Evolutionary conservation across 2,329 filamentous ascomycete species (phyloP), one percentile per base, ranked within the genome.

Genomic region (Diatrype stigma): DNA sequence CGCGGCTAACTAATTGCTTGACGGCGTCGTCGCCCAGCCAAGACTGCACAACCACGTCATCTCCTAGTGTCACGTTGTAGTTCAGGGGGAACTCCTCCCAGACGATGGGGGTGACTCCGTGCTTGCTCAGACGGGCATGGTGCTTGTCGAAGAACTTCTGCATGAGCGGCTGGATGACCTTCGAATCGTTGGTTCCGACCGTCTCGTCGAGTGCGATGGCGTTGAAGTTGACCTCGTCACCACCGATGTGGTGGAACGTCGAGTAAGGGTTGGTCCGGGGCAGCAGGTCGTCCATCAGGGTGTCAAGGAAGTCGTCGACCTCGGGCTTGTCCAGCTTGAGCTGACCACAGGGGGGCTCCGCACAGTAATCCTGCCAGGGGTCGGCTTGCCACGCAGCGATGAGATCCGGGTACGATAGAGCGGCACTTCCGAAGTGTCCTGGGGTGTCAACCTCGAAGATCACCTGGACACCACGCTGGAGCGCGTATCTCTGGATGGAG

Each of bases 71-170:
- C 44, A 94, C 72, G 64, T 92, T 88, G 86, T 89, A 96, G 22
- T 84, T 76, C 10, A 88, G 73, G 1, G 90, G 74, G 77, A 94
- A 90, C 68, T 96, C 91, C 67, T 96, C 90, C 91, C 91, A 96
- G 1, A 92, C 88, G 21, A 96, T 73, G 0, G 90, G 89, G 5
- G 78, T 80, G 47, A 96, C 71, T 4, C 86, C 86, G 6, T 79
- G 75, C 42, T 77, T 71, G 44, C 82, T 74, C 38, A 94, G 75
- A 44, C 84, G 81, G 28, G 70, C 75, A 67, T 92, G 87, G 60
- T 85, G 84, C 57, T 79, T 78, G 65, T 89, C 80, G 56, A 95
- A 74, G 64, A 95, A 90, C 51, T 78, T 81, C 66, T 96, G 89
- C 65, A 96, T 78, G 21, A 94, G 76, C 2, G 90, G 89, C 63